Conservation (phyloP, 208 protist species). For the Trypanosoma cruzi region DNA sequence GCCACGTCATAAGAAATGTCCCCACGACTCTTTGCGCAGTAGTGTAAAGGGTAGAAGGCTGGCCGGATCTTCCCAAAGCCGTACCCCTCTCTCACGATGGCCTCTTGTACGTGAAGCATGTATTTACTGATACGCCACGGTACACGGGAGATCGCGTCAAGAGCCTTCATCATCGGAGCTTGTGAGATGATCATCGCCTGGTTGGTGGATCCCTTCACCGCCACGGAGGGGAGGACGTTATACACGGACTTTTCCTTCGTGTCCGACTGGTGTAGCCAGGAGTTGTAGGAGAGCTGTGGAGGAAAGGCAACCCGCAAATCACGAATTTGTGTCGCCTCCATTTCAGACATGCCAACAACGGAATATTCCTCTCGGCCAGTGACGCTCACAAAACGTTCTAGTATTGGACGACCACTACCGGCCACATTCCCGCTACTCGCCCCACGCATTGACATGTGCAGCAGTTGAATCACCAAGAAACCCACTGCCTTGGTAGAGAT, state of each 20-base stretch:
- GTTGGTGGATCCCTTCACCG: constrained; percentile 88
- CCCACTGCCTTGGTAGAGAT: constrained; percentile 68
- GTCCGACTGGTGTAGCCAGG: constrained; percentile 87
- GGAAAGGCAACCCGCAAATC: constrained; percentile 89
- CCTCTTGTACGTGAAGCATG: constrained; percentile 93
- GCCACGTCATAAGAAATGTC: constrained; percentile 37
- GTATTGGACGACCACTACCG: constrained; percentile 50
- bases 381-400: constrained; percentile 71
- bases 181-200: constrained; percentile 92
- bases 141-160: constrained; percentile 90
- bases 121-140: constrained; percentile 94
- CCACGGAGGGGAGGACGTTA: constrained; percentile 86
- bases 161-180: constrained; percentile 91
- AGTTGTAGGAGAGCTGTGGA: constrained; percentile 90
- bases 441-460: constrained; percentile 66
- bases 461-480: constrained; percentile 81
- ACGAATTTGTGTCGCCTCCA: constrained; percentile 57
- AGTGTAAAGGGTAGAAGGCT: constrained; percentile 90
- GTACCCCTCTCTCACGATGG: constrained; percentile 91
- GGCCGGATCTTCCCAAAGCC: constrained; percentile 91
- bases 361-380: constrained; percentile 52
- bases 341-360: constrained; percentile 73
- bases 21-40: constrained; percentile 65
- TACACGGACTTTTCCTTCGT: constrained; percentile 93
- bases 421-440: constrained; percentile 2